Evolutionary conservation across 345 rosid genomes (phyloP).

Genomic region (Pistacia integerrima): DNA sequence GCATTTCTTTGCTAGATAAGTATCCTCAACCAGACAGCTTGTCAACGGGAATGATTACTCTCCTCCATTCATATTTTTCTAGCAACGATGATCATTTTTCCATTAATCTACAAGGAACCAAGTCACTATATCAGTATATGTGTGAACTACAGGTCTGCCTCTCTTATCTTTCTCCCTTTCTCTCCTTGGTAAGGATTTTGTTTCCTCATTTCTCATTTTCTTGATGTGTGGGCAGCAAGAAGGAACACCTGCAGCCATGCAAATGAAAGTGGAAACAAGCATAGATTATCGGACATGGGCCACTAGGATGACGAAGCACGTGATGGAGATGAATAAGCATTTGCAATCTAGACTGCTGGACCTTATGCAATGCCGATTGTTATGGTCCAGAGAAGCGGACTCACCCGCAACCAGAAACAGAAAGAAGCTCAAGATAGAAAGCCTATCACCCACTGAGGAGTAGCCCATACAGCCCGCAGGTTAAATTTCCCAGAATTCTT

Average conservation of each 20-base stretch:
- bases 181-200: neutral
- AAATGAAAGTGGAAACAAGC: constrained; percentile 41
- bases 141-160: constrained; percentile 42
- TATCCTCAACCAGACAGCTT: constrained; percentile 33
- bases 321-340: constrained; percentile 49
- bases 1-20: constrained; percentile 39
- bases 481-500: neutral
- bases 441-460: neutral
- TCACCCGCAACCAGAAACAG: constrained; percentile 14
- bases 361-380: constrained; percentile 39
- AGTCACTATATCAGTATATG: constrained; percentile 27
- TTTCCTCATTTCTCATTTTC: neutral
- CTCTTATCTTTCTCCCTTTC: no score
- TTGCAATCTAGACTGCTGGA: constrained; percentile 48
- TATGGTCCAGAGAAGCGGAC: constrained; percentile 10
- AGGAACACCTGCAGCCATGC: constrained; percentile 37
- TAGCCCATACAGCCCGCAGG: constrained; percentile 10
- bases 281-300: constrained; percentile 38
- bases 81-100: constrained; percentile 20
- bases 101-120: constrained; percentile 15
- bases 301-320: constrained; percentile 43
- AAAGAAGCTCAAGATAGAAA: constrained; percentile 29
- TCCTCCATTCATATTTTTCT: constrained; percentile 21
- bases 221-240: constrained; percentile 33
- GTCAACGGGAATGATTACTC: constrained; percentile 22